Base-by-base conservation (phyloP, 805 yeast species). In the Millerago galiae region DNA sequence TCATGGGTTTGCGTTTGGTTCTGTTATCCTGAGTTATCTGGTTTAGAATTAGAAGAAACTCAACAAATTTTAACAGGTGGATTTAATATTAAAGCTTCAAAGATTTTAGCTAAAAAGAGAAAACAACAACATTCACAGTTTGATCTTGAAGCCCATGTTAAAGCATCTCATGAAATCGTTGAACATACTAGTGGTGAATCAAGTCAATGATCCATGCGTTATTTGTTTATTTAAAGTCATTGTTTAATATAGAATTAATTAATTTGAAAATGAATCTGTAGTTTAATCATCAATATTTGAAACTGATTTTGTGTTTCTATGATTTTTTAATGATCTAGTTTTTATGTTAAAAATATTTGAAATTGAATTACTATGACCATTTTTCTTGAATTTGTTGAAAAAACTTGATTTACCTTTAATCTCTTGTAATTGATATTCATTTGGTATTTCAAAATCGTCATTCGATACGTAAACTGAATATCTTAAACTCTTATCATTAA, bases 21-120 rank as follows among this genome's bases (percentile, higher is more conserved):
- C 74, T 79, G 88, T 57, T 86, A 89, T 56, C 98, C 98, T 25
- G 99, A 91, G 66, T 77, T 95, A 35, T 79, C 95, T 2, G 93
- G 93, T 37, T 74, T 91, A 58, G 89, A 86, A 55, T 71, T 91
- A 46, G 99, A 93, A 63, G 97, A 91, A 66, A 86, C 95, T 37
- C 95, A 90, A 54, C 74, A 76, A 41, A 72, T 91, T 15, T 72
- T 91, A 50, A 71, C 81, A 31, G 84, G 81, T 47, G 98, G 98
- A 1, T 91, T 91, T 71, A 84, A 86, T 54, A 86, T 93, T 50
- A 81, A 77, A 55, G 76, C 75, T 34, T 77, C 86, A 1, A 62
- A 72, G 48, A 66, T 63, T 38, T 57, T 81, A 50, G 83, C 84
- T 32, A 68, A 71, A 45, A 70, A 76, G 57, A 59, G 61, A 46